Percentiles rank a stretch among this genome's conserved stretches.
Evolutionary conservation across 208 protist genomes (phyloP).

Genomic region (Tritrichomonas foetus): DNA sequence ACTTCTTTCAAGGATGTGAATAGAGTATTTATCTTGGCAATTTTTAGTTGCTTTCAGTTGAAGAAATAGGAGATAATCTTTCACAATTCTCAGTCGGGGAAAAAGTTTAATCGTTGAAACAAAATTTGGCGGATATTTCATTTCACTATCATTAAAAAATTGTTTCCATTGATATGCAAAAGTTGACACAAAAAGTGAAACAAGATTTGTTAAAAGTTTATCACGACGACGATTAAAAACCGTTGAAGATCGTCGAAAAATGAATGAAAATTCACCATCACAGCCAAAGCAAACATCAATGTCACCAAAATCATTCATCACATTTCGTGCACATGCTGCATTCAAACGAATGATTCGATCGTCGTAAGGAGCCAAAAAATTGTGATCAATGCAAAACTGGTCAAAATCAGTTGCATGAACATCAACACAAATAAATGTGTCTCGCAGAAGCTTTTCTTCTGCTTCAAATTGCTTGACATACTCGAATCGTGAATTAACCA

Average conservation of each 20-base stretch:
- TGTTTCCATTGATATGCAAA: constrained; percentile 37
- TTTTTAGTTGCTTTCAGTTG: constrained; percentile 40
- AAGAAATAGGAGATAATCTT: constrained; percentile 42
- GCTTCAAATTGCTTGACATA: background rate
- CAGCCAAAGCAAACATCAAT: constrained; percentile 41
- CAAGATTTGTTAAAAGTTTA: constrained; percentile 40
- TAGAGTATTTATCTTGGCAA: constrained; percentile 39
- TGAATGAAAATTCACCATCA: constrained; percentile 47
- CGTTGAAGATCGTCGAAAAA: constrained; percentile 12
- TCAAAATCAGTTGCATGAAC: constrained; percentile 32
- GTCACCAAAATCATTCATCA: constrained; percentile 42
- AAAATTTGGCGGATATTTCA: constrained; percentile 26
- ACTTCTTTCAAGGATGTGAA: background rate
- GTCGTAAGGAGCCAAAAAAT: constrained; percentile 3
- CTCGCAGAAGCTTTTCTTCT: constrained; percentile 29
- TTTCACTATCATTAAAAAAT: background rate
- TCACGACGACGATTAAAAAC: constrained; percentile 30
- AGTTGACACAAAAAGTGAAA: constrained; percentile 34
- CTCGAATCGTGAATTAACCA: background rate
- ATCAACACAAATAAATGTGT: constrained; percentile 44
- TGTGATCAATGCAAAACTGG: constrained; percentile 37
- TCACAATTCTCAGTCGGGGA: background rate
- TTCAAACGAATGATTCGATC: background rate
- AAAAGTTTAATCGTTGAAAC: constrained; percentile 40
- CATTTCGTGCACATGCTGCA: background rate